Evolutionary conservation across 106 monocot species (phyloP), one percentile per base, ranked within the genome.

Genomic region (Posidonia australis): DNA sequence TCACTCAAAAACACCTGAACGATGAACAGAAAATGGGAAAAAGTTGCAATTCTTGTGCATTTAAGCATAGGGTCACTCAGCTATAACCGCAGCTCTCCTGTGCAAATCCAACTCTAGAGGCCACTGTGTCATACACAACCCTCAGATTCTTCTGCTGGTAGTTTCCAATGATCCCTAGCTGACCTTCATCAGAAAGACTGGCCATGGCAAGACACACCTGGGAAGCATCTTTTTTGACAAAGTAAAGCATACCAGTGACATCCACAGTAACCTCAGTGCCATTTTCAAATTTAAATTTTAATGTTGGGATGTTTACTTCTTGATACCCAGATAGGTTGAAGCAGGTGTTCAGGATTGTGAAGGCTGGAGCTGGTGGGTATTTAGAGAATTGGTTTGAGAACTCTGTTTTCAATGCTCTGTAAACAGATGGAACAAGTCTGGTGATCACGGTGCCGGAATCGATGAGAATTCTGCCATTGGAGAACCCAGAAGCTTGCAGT

Each of bases 81-180:
- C 44, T 71, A 57, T 87, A 83, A 18, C 65, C 72, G 65, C 92
- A 92, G 28, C 48, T 47, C 66, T 92, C 87, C 67, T 75, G 73
- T 31, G 87, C 92, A 81, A 92, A 92, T 6, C 92, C 87, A 46
- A 92, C 30, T 54, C 69, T 78, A 17, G 81, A 83, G 22, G 70
- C 78, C 24, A 67, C 4, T 29, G 82, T 87, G 56, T 92, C 92
- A 72, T 87, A 92, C 23, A 84, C 82, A 28, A 87, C 73, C 56
- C 92, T 82, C 71, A 84, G 49, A 71, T 87, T 92, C 72, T 92
- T 92, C 66, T 87, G 92, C 72, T 92, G 92, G 67, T 92, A 87
- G 67, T 92, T 92, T 14, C 92, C 92, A 18, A 92, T 76, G 67
- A 92, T 87, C 4, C 77, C 79, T 13, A 65, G 51, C 22, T 92